Evolutionary conservation across 2,329 filamentous ascomycete species (phyloP), one percentile per base, ranked within the genome.

Genomic region (Fusarium drepaniforme): DNA sequence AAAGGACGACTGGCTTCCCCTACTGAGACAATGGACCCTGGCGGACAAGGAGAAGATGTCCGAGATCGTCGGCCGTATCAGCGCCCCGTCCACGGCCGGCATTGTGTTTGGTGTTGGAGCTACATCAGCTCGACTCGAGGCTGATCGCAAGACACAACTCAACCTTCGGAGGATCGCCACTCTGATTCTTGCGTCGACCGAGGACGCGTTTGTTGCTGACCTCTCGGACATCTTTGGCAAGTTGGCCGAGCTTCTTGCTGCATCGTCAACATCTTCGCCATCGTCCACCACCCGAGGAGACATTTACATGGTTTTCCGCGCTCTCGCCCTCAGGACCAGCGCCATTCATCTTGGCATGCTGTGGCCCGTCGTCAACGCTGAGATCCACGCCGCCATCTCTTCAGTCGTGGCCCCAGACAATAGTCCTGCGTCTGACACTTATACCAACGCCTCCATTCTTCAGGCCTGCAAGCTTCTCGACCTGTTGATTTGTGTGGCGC

Each of bases 71-170:
- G 88, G 90, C 42, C 93, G 95, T 23, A 90, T 99, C 72, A 92
- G 92, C 8, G 90, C 96, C 5, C 97, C 97, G 8, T 95, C 96
- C 1, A 96, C 96, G 16, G 97, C 97, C 0, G 97, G 97, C 11
- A 97, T 99, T 77, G 96, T 99, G 81, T 99, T 99, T 80, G 97
- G 97, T n/a, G 97, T 99, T 1, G 97, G 97, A 13, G 97, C 97
- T 8, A 95, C 94, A 25, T 97, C 96, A 51, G 97, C 97, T 40
- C 90, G 97, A 68, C 90, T 97, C n/a, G 97, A 99, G 84, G 95
- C 97, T 8, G 97, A 99, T 83, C 93, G 96, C 68, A 97, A 93
- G 83, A 95, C 96, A 1, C 96, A 98, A 83, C 89, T 98, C 35
- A 98, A 95, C 74, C 89, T 99, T 21, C 93, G 96, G 15, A 91